Conservation (phyloP, 2,329 filamentous ascomycete species). For the Ophiocordyceps polyrhachis-furcata region DNA sequence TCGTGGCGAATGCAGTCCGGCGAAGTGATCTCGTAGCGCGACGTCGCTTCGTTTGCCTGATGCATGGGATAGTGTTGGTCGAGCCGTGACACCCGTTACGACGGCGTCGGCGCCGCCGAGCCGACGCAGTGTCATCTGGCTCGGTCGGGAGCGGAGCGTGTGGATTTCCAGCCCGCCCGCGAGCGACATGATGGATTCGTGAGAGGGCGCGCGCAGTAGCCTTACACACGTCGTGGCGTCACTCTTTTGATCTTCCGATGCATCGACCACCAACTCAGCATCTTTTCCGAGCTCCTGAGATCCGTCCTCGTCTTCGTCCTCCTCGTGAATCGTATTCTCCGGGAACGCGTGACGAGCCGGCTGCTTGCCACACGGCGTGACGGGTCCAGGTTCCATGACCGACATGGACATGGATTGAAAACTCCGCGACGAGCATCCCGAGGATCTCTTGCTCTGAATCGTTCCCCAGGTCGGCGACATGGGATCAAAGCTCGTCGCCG, state of each 20-base stretch:
- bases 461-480: slow-evolving; percentile 38
- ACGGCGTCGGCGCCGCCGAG: slow-evolving; percentile 36
- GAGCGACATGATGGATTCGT: slow-evolving; percentile 79
- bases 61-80: slow-evolving; percentile 33
- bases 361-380: slow-evolving; percentile 7
- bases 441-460: slow-evolving; percentile 34
- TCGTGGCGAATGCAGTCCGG: slow-evolving; percentile 16
- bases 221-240: slow-evolving; percentile 19
- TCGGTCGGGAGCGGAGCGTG: slow-evolving; percentile 55
- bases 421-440: slow-evolving; percentile 34
- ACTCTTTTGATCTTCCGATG: slow-evolving; percentile 13
- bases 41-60: slow-evolving; percentile 30
- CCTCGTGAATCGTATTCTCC: slow-evolving; percentile 17
- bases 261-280: slow-evolving; percentile 12
- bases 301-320: slow-evolving; percentile 15
- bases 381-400: slow-evolving; percentile 14
- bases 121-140: slow-evolving; percentile 45
- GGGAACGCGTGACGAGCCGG: slow-evolving; percentile 7
- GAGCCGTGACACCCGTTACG: slow-evolving; percentile 39
- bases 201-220: slow-evolving; percentile 52
- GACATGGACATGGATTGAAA: slow-evolving; percentile 19
- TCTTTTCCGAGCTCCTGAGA: slow-evolving; percentile 3
- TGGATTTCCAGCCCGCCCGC: slow-evolving; percentile 82
- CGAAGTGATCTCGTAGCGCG: slow-evolving; percentile 38
- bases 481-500: slow-evolving; percentile 57